Percentiles rank a stretch among this genome's conserved stretches.
These are phyloP conservation scores for Colletotrichum scovillei DNA, from an alignment of 2,329 filamentous ascomycete species.

Conservation along the genomic window DNA sequence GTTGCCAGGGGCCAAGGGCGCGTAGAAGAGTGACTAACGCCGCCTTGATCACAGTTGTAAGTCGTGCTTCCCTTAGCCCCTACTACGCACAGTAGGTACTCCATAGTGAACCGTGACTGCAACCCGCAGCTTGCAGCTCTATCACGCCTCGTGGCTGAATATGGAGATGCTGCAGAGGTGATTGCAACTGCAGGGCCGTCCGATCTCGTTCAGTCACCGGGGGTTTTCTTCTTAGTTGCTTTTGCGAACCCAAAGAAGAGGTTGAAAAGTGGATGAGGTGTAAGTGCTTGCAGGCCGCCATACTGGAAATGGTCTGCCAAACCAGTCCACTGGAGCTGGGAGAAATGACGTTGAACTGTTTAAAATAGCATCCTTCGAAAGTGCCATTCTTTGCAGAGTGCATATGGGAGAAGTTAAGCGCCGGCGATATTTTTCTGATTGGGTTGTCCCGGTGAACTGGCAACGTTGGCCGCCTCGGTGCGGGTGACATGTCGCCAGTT, in stretches of 20 bases:
- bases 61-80: too few relatives aligned
- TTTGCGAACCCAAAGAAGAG: conserved; percentile 3
- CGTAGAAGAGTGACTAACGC: conserved; percentile 44
- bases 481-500: conserved; percentile 6
- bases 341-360: conserved; percentile 11
- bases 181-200: conserved; percentile 21
- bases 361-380: conserved; percentile 28
- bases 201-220: conserved; percentile 20
- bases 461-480: conserved; percentile 1
- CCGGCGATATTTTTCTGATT: conserved; percentile 7
- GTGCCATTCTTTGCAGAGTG: conserved; percentile 11
- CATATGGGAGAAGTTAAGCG: conserved; percentile 19
- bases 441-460: conserved; percentile 10
- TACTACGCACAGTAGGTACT: too few relatives aligned
- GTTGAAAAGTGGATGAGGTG: conserved; percentile 8
- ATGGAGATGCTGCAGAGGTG: conserved; percentile 9
- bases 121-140: conserved; percentile 15
- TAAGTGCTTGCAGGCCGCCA: conserved; percentile 35
- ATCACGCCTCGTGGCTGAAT: conserved; percentile 20
- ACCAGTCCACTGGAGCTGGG: conserved; percentile 12
- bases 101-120: conserved; percentile 6
- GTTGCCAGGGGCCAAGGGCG: conserved; percentile 49
- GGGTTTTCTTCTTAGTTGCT: not conserved
- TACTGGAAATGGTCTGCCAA: conserved; percentile 15
- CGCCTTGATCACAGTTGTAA: conserved; percentile 25